A percentile compares a stretch with the other conserved stretches of the same genome.
Evolutionary conservation across 345 rosid species (phyloP).

Genomic region (Leavenworthia alabamica): DNA sequence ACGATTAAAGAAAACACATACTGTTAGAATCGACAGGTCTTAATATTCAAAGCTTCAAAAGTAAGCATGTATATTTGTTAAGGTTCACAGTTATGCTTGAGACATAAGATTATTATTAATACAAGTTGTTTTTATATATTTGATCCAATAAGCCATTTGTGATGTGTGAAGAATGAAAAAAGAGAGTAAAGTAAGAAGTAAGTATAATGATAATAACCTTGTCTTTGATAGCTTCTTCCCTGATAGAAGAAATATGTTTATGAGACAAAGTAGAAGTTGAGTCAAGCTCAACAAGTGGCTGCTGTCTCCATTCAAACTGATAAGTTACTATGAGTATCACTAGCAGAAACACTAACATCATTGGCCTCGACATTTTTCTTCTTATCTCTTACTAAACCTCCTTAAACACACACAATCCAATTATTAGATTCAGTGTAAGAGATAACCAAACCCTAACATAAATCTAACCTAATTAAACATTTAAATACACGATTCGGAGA

Average conservation of each 20-base stretch:
- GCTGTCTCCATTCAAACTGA: conserved; percentile 94
- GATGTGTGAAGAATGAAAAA: no score
- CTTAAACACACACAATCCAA: conserved; percentile 16
- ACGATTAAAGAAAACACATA: background rate
- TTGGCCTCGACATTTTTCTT: conserved; percentile 66
- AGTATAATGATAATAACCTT: conserved; percentile 39
- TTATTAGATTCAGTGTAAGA: background rate
- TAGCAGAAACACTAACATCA: conserved; percentile 67
- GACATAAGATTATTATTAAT: background rate
- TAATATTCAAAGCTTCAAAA: background rate
- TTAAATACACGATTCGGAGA: background rate
- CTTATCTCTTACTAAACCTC: conserved; percentile 36
- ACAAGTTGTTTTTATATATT: no score
- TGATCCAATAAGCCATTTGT: no score
- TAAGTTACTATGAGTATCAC: conserved; percentile 71
- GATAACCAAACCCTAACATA: background rate
- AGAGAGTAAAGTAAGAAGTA: background rate
- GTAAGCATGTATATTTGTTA: no score
- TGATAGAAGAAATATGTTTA: conserved; percentile 49
- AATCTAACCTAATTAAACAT: background rate
- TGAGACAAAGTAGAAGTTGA: conserved; percentile 38
- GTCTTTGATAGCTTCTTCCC: conserved; percentile 76
- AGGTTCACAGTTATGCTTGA: background rate
- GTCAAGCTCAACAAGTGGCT: conserved; percentile 70
- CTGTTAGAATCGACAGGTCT: background rate